Conservation (phyloP, 2,329 filamentous ascomycete species). For the Aureobasidium lini region DNA sequence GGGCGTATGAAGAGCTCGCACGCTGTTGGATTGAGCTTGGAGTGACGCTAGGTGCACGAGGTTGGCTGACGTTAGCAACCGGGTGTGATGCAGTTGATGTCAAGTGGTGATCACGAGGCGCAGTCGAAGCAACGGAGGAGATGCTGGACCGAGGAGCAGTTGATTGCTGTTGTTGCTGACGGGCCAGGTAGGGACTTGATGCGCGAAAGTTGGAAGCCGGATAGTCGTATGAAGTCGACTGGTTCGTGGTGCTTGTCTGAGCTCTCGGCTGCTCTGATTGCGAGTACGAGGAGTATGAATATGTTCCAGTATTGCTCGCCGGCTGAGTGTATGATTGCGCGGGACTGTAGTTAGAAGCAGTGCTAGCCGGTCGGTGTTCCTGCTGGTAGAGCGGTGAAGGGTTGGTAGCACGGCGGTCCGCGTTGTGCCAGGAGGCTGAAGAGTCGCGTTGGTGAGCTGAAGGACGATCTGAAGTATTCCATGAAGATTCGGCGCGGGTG, state of each 20-base stretch:
- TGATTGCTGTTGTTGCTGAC: background rate
- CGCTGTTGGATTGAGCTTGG: constrained; percentile 15
- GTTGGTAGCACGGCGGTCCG: background rate
- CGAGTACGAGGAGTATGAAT: constrained; percentile 10
- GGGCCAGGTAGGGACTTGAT: constrained; percentile 4
- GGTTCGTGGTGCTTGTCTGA: background rate
- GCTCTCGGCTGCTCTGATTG: constrained; percentile 7
- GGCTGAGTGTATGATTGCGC: constrained; percentile 9
- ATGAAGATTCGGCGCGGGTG: constrained; percentile 1
- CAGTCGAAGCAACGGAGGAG: background rate
- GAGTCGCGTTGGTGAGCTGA: background rate
- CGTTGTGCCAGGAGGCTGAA: background rate
- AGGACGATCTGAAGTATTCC: background rate
- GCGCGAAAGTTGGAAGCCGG: constrained; percentile 1
- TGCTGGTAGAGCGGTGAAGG: constrained; percentile 1
- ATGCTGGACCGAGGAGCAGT: background rate
- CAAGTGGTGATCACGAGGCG: constrained; percentile 2
- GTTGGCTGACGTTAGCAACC: constrained; percentile 7
- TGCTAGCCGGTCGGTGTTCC: background rate
- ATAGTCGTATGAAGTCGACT: background rate
- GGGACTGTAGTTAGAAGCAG: background rate
- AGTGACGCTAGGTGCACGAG: constrained; percentile 14
- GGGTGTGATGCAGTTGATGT: background rate
- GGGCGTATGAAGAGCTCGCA: constrained; percentile 15
- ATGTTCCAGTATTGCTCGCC: background rate